Evolutionary conservation across 2,329 filamentous ascomycete genomes (phyloP).

Genomic region (Dothistroma septosporum): DNA sequence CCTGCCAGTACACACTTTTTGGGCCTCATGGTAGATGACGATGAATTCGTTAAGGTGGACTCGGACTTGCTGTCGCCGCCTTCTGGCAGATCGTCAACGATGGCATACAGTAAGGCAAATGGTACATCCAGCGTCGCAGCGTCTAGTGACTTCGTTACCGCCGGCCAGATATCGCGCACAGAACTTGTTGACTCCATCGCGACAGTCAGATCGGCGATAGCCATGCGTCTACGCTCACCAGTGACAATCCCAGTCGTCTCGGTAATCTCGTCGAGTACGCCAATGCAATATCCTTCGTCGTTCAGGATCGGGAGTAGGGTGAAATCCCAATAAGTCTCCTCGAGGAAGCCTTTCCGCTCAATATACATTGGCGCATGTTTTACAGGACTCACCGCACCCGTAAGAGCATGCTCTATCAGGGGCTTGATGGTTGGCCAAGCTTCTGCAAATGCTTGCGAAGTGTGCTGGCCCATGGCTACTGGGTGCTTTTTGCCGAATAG

Average conservation of each 20-base stretch:
- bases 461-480: conserved; percentile 19
- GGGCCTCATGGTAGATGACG: neutral
- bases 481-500: conserved; percentile 29
- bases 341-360: conserved; percentile 26
- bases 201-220: conserved; percentile 19
- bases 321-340: conserved; percentile 32
- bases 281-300: conserved; percentile 18
- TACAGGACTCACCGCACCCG: conserved; percentile 21
- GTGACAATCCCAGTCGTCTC: conserved; percentile 25
- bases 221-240: conserved; percentile 21
- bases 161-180: conserved; percentile 25
- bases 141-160: conserved; percentile 20
- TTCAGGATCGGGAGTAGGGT: conserved; percentile 29
- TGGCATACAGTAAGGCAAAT: conserved; percentile 27
- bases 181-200: conserved; percentile 15
- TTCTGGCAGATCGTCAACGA: conserved; percentile 20
- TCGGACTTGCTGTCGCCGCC: conserved; percentile 6
- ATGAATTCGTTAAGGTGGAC: conserved; percentile 10
- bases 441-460: conserved; percentile 22
- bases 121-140: conserved; percentile 23
- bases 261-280: conserved; percentile 26
- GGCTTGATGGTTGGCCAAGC: conserved; percentile 21
- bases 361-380: conserved; percentile 23
- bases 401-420: conserved; percentile 22
- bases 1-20: conserved; percentile 27